phyloP scores from a whole-genome alignment of 2,329 filamentous ascomycete species.

The Cytospora piceicola region DNA sequence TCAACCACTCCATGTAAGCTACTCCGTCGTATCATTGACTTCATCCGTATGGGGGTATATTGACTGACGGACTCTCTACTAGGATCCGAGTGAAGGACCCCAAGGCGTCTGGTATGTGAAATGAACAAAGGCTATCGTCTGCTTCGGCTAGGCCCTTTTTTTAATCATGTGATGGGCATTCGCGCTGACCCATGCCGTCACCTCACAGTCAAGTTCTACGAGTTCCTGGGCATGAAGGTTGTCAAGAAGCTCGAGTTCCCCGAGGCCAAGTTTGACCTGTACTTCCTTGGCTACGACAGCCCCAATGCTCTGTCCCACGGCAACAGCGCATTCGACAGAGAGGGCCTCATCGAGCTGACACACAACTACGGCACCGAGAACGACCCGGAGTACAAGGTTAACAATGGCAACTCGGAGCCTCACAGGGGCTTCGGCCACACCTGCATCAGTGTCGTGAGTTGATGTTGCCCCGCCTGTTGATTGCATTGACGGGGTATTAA shows the following conservation, averaged over 20 bases:
- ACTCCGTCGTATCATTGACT: neutral
- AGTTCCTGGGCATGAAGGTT: constrained; percentile 85
- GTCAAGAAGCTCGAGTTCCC: constrained; percentile 82
- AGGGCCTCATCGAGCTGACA: constrained; percentile 86
- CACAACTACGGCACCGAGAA: constrained; percentile 87
- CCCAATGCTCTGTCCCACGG: constrained; percentile 74
- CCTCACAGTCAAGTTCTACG: constrained; percentile 80
- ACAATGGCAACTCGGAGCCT: constrained; percentile 91
- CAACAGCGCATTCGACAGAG: constrained; percentile 75
- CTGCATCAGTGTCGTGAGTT: constrained; percentile 67
- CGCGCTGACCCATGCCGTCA: neutral
- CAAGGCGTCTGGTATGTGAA: constrained; percentile 67
- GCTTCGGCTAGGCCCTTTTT: neutral
- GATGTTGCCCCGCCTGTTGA: neutral
- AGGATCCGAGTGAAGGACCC: constrained; percentile 97
- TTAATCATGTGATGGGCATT: neutral
- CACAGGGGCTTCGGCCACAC: constrained; percentile 84
- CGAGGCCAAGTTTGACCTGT: constrained; percentile 90
- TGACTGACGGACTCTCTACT: constrained; percentile 32
- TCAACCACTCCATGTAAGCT: constrained; percentile 83
- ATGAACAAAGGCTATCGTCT: neutral
- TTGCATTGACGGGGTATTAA: neutral
- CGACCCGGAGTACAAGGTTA: constrained; percentile 77
- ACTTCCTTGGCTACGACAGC: constrained; percentile 90
- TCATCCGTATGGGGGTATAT: neutral